These are phyloP conservation scores for Pythium brachiatum DNA, from an alignment of 352 stramenopile species.

Conservation along the genomic window DNA sequence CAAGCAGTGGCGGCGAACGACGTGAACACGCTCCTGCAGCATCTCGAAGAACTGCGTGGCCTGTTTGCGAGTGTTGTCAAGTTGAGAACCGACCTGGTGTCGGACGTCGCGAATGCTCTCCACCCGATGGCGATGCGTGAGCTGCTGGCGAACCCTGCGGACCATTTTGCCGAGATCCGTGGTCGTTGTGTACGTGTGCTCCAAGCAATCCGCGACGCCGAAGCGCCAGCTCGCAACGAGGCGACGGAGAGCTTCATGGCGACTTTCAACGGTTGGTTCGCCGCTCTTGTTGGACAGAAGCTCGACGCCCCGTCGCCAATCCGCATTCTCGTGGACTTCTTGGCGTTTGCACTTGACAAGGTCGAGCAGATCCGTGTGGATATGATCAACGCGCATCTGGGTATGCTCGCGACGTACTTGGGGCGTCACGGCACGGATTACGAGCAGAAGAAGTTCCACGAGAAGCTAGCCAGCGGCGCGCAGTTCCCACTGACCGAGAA, in stretches of 20 bases:
- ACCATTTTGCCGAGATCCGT: constrained; percentile 34
- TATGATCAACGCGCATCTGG: constrained; percentile 56
- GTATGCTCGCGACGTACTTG: constrained; percentile 52
- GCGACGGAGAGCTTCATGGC: constrained; percentile 41
- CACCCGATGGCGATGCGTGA: constrained; percentile 27
- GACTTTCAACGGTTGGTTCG: constrained; percentile 30
- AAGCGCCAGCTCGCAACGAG: constrained; percentile 51
- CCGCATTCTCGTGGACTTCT: constrained; percentile 51
- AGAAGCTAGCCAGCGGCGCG: constrained; percentile 26
- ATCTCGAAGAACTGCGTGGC: constrained; percentile 49
- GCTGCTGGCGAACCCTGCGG: constrained; percentile 35
- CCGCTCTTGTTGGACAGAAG: constrained; percentile 20
- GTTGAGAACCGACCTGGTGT: constrained; percentile 31
- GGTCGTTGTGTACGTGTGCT: constrained; percentile 42
- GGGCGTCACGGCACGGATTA: constrained; percentile 59
- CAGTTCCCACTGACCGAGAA: constrained; percentile 41
- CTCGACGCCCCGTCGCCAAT: constrained; percentile 6
- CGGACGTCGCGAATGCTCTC: constrained; percentile 41
- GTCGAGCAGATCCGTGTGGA: constrained; percentile 64
- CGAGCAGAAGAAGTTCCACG: constrained; percentile 52
- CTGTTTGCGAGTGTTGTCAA: constrained; percentile 32
- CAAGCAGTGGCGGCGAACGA: constrained; percentile 50
- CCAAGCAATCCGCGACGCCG: constrained; percentile 40
- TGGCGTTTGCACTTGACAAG: constrained; percentile 65
- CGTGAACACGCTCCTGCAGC: constrained; percentile 38